Percentiles rank a stretch among this genome's conserved stretches.
These are phyloP conservation scores for Hygrophoropsis aurantiaca DNA, from an alignment of 768 basidiomycete genomes.

Conservation along the genomic window DNA sequence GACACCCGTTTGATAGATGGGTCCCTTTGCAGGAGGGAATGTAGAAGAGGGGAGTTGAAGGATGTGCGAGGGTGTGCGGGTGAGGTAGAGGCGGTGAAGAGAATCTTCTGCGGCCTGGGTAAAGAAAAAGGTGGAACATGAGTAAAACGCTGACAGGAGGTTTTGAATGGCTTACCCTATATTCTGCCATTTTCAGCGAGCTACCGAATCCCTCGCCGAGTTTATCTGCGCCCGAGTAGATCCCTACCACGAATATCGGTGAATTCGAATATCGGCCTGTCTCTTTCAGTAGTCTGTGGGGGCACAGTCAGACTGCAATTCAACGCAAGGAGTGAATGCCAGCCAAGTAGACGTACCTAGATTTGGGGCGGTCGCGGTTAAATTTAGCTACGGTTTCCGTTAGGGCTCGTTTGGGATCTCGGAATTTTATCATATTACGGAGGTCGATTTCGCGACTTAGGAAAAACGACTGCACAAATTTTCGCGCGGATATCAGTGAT, in stretches of 20 bases:
- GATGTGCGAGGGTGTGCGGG: constrained; percentile 66
- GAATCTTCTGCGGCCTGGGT: constrained; percentile 83
- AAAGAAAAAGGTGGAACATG: constrained; percentile 3
- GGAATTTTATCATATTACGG: constrained; percentile 74
- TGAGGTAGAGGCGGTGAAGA: constrained; percentile 79
- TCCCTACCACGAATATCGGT: constrained; percentile 94
- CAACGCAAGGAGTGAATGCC: too few relatives aligned
- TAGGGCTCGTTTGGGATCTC: constrained; percentile 78
- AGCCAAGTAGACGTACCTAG: constrained; percentile 47
- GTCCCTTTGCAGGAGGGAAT: constrained; percentile 56
- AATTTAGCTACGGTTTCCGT: constrained; percentile 71
- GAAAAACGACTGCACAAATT: constrained; percentile 89
- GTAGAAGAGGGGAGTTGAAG: constrained; percentile 74
- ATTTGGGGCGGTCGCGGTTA: constrained; percentile 62
- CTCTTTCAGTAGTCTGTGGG: constrained; percentile 77
- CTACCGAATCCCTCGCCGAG: constrained; percentile 95
- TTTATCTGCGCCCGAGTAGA: constrained; percentile 80
- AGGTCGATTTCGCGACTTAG: constrained; percentile 84
- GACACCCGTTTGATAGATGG: constrained; percentile 48
- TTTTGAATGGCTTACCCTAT: constrained; percentile 59
- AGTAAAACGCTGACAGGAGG: constrained; percentile 1
- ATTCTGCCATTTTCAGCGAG: constrained; percentile 94
- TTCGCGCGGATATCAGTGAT: constrained; percentile 81
- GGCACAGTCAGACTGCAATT: not conserved
- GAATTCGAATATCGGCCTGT: constrained; percentile 89